Base-by-base conservation (phyloP, 1,284 basidiomycete species). In the Leccinum laetum region DNA sequence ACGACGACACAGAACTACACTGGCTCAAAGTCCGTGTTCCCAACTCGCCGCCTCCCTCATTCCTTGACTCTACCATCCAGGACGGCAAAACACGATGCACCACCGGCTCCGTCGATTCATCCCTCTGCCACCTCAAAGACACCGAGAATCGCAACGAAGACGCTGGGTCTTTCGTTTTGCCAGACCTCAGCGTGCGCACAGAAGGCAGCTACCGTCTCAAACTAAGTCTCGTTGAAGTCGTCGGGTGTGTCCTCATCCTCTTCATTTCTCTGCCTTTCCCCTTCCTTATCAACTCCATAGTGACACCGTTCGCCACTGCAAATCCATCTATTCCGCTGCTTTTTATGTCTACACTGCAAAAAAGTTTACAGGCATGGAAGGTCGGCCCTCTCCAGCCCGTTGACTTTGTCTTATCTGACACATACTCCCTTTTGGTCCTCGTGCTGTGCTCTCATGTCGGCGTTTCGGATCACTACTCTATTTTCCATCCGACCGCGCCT, bases 331-430 rank as follows among this genome's bases (percentile, higher is more conserved):
- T 78, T 95, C 93, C 0, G 86, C 90, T 1, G 87, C 91, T 0
- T 96, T 96, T 78, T 93, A 94, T 69, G 93, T 96, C 32, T 97
- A 94, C 75, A 95, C 95, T 0, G 93, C 94, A 4, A 97, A 97
- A 82, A 95, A 96, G 78, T 97, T 96, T 75, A 94, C 95, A 0
- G 94, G 94, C 24, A 95, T 96, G 91, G 91, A 94, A 82, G 90
- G 93, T 93, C 68, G 53, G 87, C 78, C 13, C 35, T 49, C 14
- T 26, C 37, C 9, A 7, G 10, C 24, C 10, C 21, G 3, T 13
- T 13, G 6, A 24, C 44, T 24, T 62, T 67, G 66, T 69, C 73
- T 76, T 72, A 66, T 67, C 74, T 75, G 29, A 70, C 64, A 57
- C 16, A 13, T 2, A 58, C 60, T 58, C 8, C 49, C 62, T 26